Conservation (phyloP, 164 flowering plant genomes). For the Kalanchoe fedtschenkoi region DNA sequence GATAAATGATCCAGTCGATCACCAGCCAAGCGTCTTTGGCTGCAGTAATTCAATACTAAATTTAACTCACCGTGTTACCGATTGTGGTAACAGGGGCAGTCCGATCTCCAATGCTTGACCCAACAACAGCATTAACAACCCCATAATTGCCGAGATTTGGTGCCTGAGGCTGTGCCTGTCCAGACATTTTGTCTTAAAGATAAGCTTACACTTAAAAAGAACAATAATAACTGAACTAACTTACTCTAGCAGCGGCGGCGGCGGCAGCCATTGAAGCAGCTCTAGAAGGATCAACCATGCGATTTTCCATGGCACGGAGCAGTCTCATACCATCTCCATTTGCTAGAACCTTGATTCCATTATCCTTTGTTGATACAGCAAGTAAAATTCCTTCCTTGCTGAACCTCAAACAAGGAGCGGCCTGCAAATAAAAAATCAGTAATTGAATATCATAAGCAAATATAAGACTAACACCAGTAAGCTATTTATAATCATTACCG, state of each 20-base stretch:
- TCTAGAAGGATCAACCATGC: constrained; percentile 49
- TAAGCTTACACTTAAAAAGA: neutral
- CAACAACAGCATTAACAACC: constrained; percentile 32
- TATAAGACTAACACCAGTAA: neutral
- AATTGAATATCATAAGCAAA: neutral
- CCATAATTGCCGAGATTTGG: constrained; percentile 25
- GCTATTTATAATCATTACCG: constrained; percentile 22
- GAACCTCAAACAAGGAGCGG: constrained; percentile 56
- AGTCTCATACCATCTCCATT: constrained; percentile 57
- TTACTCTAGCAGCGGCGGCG: constrained; percentile 31
- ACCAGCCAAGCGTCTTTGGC: neutral
- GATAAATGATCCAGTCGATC: neutral
- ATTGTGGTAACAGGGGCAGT: constrained; percentile 29
- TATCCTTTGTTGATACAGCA: constrained; percentile 66
- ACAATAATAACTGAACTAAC: neutral
- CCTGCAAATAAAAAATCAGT: constrained; percentile 24
- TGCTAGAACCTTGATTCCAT: constrained; percentile 57
- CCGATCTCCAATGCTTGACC: constrained; percentile 38
- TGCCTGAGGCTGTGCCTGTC: constrained; percentile 21
- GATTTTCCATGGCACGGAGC: constrained; percentile 41
- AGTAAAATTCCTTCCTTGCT: constrained; percentile 64
- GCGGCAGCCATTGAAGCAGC: constrained; percentile 31
- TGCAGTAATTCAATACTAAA: neutral
- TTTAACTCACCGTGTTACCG: constrained; percentile 34
- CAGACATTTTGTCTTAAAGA: constrained; percentile 7